Conservation (phyloP, 2,329 filamentous ascomycete species). For the Atkinsonella hypoxylon region DNA sequence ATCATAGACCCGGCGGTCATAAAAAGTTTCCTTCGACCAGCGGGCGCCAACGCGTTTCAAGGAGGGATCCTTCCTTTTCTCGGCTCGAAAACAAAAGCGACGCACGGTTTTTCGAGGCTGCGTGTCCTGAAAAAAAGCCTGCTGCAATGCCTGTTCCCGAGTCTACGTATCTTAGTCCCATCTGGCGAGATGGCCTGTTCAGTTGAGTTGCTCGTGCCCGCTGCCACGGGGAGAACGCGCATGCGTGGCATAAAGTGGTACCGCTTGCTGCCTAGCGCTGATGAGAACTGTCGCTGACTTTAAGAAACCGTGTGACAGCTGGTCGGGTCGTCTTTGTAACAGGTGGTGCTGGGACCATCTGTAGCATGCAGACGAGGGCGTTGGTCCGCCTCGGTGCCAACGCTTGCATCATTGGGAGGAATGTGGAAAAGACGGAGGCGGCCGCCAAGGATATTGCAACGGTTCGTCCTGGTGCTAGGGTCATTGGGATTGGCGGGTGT, state of each 20-base stretch:
- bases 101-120: too few species aligned
- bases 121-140: too few species aligned
- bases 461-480: conserved; percentile 65
- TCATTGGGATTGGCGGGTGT: conserved; percentile 73
- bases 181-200: conserved; percentile 84
- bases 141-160: conserved; percentile 53
- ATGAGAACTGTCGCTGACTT: not conserved
- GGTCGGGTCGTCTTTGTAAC: conserved; percentile 91
- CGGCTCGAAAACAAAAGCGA: too few species aligned
- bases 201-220: conserved; percentile 32
- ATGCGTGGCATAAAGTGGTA: too few species aligned
- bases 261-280: too few species aligned
- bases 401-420: conserved; percentile 88
- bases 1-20: too few species aligned
- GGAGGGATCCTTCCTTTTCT: too few species aligned
- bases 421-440: conserved; percentile 72
- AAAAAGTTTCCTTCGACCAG: too few species aligned
- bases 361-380: conserved; percentile 84
- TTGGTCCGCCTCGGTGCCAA: conserved; percentile 85
- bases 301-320: conserved; percentile 35
- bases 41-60: too few species aligned
- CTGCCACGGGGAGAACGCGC: too few species aligned
- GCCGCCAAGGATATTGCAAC: conserved; percentile 74
- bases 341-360: conserved; percentile 86
- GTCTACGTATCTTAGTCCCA: conserved; percentile 65